A percentile compares a stretch with the other conserved stretches of the same genome.
Conservation (phyloP, 208 protist genomes). For the Jaenimonas drosophilae region DNA sequence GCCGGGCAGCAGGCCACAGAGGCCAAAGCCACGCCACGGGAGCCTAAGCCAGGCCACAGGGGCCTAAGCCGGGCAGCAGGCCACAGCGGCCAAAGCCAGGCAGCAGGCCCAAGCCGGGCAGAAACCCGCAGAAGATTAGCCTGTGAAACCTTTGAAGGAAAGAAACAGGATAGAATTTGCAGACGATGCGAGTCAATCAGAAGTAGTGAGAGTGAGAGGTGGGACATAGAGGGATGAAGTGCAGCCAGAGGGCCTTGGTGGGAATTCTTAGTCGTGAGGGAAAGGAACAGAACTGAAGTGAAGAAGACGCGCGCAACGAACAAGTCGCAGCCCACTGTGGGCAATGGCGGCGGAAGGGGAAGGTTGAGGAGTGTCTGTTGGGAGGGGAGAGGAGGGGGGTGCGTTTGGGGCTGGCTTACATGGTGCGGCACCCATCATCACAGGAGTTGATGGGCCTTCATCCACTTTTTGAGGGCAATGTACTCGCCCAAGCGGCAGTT, state of each 20-base stretch:
- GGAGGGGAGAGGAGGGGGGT: background rate
- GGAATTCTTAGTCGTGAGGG: background rate
- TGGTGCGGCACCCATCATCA: background rate
- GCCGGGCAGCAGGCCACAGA: background rate
- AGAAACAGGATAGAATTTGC: background rate
- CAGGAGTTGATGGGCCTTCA: constrained; percentile 33
- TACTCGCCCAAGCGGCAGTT: constrained; percentile 74
- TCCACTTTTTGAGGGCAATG: constrained; percentile 53
- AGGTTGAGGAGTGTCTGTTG: background rate
- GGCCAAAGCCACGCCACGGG: background rate
- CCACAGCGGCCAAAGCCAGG: background rate
- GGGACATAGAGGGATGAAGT: no score
- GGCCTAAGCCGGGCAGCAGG: background rate
- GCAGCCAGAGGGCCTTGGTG: background rate
- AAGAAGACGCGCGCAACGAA: no score
- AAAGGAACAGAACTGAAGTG: background rate
- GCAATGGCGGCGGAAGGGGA: background rate
- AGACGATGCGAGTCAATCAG: background rate
- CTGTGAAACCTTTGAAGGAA: background rate
- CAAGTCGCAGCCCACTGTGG: background rate
- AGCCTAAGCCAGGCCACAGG: background rate
- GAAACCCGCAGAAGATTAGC: background rate
- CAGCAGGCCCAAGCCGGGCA: background rate
- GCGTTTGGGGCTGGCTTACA: background rate
- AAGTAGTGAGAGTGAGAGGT: no score